These are phyloP conservation scores for Penicillium brevicompactum DNA, from an alignment of 2,329 filamentous ascomycete genomes.

Conservation along the genomic window DNA sequence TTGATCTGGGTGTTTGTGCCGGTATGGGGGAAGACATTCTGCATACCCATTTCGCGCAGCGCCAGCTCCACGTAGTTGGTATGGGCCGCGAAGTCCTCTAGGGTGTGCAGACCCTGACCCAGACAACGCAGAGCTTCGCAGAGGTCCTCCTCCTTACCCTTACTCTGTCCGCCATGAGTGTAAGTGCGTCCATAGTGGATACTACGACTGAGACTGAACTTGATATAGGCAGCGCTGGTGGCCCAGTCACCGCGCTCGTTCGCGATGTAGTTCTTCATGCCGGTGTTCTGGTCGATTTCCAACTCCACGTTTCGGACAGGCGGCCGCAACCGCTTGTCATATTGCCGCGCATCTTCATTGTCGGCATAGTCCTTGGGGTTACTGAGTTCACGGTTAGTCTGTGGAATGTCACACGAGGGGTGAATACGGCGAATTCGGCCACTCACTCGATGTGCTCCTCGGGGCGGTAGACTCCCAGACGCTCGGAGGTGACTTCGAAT, in stretches of 20 bases:
- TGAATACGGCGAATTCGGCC: too few relatives aligned
- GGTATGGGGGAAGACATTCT: conserved; percentile 72
- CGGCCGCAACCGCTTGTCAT: conserved; percentile 75
- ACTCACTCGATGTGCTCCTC: conserved; percentile 60
- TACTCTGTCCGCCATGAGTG: conserved; percentile 62
- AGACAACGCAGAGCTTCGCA: conserved; percentile 77
- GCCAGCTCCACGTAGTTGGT: conserved; percentile 82
- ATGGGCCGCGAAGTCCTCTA: conserved; percentile 79
- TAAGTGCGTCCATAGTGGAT: conserved; percentile 79
- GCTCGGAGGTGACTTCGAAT: conserved; percentile 80
- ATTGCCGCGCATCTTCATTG: conserved; percentile 76
- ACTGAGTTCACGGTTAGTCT: conserved; percentile 45
- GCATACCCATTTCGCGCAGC: conserved; percentile 70
- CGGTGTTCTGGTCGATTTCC: conserved; percentile 72
- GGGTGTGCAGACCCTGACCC: conserved; percentile 73
- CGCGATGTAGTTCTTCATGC: conserved; percentile 99
- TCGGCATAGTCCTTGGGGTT: conserved; percentile 88
- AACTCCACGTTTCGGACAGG: conserved; percentile 73
- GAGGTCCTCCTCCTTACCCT: conserved; percentile 74
- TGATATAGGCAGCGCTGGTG: conserved; percentile 83
- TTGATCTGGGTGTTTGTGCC: conserved; percentile 68
- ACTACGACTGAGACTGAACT: conserved; percentile 70
- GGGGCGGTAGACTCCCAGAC: conserved; percentile 77
- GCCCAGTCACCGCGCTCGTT: conserved; percentile 87
- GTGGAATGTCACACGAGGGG: not conserved